Percentiles rank a stretch among this genome's conserved stretches.
These are phyloP conservation scores for Populus davidiana DNA, from an alignment of 345 rosid species.

Conservation along the genomic window DNA sequence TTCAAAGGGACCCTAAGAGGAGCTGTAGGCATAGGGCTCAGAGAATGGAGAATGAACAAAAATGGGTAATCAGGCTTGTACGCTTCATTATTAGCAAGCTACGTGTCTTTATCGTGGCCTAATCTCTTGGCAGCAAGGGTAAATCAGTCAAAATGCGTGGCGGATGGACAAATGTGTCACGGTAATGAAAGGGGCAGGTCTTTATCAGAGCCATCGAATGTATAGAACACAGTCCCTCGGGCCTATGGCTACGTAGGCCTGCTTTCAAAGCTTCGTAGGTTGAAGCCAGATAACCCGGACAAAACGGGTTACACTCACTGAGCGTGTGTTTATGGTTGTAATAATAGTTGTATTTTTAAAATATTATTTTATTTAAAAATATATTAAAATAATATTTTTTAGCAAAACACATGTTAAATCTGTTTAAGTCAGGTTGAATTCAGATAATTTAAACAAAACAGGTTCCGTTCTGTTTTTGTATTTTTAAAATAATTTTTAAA, in stretches of 20 bases:
- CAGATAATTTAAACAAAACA: no score
- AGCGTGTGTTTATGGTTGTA: no score
- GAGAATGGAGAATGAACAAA: neutral
- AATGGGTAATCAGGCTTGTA: neutral
- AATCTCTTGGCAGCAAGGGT: neutral
- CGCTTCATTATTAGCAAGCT: neutral
- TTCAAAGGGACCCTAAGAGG: constrained; percentile 10
- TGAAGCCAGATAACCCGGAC: constrained; percentile 44
- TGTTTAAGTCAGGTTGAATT: no score
- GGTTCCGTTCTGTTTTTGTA: no score
- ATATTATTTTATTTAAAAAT: no score
- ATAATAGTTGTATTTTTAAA: no score
- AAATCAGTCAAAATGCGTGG: neutral
- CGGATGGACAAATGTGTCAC: constrained; percentile 16
- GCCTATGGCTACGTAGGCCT: neutral
- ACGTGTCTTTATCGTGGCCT: neutral
- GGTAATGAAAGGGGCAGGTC: constrained; percentile 30
- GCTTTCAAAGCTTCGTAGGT: neutral
- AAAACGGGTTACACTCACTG: constrained; percentile 40
- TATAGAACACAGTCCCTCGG: constrained; percentile 30
- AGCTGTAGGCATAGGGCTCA: neutral
- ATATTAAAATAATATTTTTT: no score
- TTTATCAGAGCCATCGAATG: constrained; percentile 43
- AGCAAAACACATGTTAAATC: no score
- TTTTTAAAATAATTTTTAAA: no score